Conservation (phyloP, 1,284 basidiomycete genomes). For the Ustanciosporium gigantosporum region DNA sequence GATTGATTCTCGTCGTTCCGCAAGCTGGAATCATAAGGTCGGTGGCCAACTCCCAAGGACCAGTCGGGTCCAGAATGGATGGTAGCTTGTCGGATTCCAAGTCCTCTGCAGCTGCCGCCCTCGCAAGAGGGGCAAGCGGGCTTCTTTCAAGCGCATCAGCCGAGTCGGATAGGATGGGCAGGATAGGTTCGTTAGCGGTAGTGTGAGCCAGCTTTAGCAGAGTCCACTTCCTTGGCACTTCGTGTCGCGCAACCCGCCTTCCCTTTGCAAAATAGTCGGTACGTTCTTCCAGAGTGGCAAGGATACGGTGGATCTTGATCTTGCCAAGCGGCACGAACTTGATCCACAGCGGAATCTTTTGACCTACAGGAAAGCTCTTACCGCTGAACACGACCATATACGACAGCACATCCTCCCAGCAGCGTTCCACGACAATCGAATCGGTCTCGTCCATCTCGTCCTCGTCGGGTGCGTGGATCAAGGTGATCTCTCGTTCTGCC, state of each 20-base stretch:
- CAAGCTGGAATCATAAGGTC: constrained; percentile 47
- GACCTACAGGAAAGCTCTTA: constrained; percentile 70
- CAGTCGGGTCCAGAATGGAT: constrained; percentile 65
- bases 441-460: constrained; percentile 71
- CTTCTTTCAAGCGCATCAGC: constrained; percentile 62
- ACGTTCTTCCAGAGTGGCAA: constrained; percentile 76
- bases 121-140: constrained; percentile 62
- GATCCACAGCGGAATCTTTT: constrained; percentile 77
- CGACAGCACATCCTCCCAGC: constrained; percentile 89
- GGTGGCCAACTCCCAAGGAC: constrained; percentile 67
- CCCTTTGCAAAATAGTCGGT: constrained; percentile 64
- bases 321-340: constrained; percentile 81
- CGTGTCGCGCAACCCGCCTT: constrained; percentile 72
- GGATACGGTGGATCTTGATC: constrained; percentile 78
- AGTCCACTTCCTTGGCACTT: constrained; percentile 71
- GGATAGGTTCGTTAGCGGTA: constrained; percentile 67
- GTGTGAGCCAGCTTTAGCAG: constrained; percentile 70
- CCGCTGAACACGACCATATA: constrained; percentile 78
- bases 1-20: constrained; percentile 67
- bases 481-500: constrained; percentile 73
- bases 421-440: constrained; percentile 80
- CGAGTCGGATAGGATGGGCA: constrained; percentile 70
- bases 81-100: constrained; percentile 32
- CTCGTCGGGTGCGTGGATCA: constrained; percentile 73
- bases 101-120: constrained; percentile 41